Base-by-base conservation (phyloP, 345 rosid species). In the Pistacia integerrima region DNA sequence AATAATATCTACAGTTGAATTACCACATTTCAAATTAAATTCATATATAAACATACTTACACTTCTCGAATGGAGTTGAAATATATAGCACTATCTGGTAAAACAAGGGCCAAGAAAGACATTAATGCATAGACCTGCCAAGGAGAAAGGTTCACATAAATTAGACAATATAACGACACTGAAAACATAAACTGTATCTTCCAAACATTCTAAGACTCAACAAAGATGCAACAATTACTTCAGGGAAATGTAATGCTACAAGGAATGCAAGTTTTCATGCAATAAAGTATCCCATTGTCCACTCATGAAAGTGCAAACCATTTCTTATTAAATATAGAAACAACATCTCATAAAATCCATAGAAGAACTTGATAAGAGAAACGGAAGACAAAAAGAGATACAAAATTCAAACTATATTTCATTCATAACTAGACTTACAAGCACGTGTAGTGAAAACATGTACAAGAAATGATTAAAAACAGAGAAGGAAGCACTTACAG, bases 61-160 rank as follows among this genome's bases (percentile, higher is more conserved):
- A 92, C 94, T 90, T 97, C 99, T 57, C 98, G 83, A 67, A 94
- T 88, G 69, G 99, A 97, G 88, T 94, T 92, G 82, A 94, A 94
- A 74, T 92, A 92, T 64, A 97, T 97, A 20, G 99, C 84, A 82
- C 90, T 84, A 70, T 73, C 75, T 2, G 98, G 97, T 60, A 94
- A 72, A 33, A 92, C 82, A n/a, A 97, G 92, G 57, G 98, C 80
- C 85, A 94, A 81, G 82, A 97, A 94, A 30, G 98, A 97, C 94
- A 87, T 94, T 80, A 92, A 78, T 22, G 97, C 97, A 83, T 92
- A 97, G 58, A 97, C 89, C 98, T 96, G 91, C 74, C 5, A 80
- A 49, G n/a, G 22, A 72, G 49, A 22, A 69, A 67, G 17, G 41
- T 57, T 35, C 10, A 38, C 49, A 36, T 54, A 35, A 9, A 11